Conservation (phyloP, 768 basidiomycete genomes). For the Auricularia heimuer region DNA sequence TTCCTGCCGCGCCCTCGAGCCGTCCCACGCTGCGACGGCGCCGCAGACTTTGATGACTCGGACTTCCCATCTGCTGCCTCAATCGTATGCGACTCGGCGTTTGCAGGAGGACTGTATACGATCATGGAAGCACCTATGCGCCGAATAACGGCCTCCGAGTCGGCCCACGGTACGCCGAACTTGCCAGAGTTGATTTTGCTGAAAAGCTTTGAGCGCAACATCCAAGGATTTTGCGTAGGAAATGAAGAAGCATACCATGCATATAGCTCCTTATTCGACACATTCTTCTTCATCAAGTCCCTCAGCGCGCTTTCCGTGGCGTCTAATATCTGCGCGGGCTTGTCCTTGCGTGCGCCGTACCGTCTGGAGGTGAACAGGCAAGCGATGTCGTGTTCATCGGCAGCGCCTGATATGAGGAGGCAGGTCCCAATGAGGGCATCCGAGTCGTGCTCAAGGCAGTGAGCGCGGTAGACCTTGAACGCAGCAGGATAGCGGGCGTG, state of each 20-base stretch:
- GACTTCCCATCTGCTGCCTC: not conserved
- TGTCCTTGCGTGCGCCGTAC: constrained; percentile 2
- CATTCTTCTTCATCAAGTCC: not conserved
- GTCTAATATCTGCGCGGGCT: not conserved
- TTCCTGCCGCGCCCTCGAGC: not conserved
- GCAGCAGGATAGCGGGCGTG: constrained; percentile 1
- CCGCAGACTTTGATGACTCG: not conserved
- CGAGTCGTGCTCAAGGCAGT: constrained; percentile 2
- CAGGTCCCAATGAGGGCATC: constrained; percentile 3
- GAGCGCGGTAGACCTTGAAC: not conserved
- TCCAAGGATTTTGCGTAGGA: not conserved
- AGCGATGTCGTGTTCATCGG: not conserved
- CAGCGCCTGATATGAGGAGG: constrained; percentile 2
- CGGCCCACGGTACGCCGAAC: not conserved
- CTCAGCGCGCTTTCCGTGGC: not conserved
- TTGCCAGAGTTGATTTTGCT: constrained; percentile 3
- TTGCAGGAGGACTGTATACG: not conserved
- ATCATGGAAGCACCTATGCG: not conserved
- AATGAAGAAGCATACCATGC: not conserved
- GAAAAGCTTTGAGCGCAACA: not conserved
- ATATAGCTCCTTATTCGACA: not conserved
- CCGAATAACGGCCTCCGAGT: not conserved
- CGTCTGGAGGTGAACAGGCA: constrained; percentile 6
- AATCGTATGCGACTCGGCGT: not conserved
- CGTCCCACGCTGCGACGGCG: not conserved